Evolutionary conservation across 306 rosid genomes (phyloP).

Genomic region (Inga oerstediana): DNA sequence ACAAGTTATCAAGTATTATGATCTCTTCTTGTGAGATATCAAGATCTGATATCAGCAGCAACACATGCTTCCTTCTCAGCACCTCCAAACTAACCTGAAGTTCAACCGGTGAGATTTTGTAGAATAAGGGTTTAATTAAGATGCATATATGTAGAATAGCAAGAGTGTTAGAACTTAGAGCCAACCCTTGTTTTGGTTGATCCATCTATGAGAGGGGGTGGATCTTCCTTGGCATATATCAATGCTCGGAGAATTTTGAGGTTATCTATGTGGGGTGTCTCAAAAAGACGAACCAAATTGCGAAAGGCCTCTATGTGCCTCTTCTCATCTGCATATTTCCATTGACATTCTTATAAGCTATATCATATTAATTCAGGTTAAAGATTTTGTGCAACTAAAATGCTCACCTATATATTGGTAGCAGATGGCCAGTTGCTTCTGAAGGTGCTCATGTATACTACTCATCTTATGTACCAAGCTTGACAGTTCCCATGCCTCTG

Average conservation of each 20-base stretch:
- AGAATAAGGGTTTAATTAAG: not conserved
- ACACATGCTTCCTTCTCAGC: constrained; percentile 21
- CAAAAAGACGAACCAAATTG: not conserved
- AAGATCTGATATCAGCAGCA: constrained; percentile 33
- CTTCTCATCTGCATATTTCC: constrained; percentile 25
- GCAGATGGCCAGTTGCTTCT: constrained; percentile 42
- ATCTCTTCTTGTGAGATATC: constrained; percentile 30
- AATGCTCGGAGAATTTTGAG: constrained; percentile 18
- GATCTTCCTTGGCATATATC: constrained; percentile 28
- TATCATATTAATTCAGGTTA: not conserved
- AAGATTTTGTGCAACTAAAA: not conserved
- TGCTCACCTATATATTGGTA: constrained; percentile 46
- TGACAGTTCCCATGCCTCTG: constrained; percentile 60
- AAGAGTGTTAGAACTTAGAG: not conserved
- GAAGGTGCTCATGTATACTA: constrained; percentile 49
- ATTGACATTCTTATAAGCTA: not conserved
- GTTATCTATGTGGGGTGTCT: constrained; percentile 15
- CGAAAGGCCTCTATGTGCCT: not conserved
- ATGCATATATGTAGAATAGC: not conserved
- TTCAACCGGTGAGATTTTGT: not conserved
- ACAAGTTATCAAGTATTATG: constrained; percentile 16
- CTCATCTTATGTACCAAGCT: constrained; percentile 58
- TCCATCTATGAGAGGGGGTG: constrained; percentile 16
- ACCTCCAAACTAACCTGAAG: constrained; percentile 17
- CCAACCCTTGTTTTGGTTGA: constrained; percentile 21